Evolutionary conservation across 2,329 filamentous ascomycete species (phyloP), one percentile per base, ranked within the genome.

Genomic region (Neospermospora avenae): DNA sequence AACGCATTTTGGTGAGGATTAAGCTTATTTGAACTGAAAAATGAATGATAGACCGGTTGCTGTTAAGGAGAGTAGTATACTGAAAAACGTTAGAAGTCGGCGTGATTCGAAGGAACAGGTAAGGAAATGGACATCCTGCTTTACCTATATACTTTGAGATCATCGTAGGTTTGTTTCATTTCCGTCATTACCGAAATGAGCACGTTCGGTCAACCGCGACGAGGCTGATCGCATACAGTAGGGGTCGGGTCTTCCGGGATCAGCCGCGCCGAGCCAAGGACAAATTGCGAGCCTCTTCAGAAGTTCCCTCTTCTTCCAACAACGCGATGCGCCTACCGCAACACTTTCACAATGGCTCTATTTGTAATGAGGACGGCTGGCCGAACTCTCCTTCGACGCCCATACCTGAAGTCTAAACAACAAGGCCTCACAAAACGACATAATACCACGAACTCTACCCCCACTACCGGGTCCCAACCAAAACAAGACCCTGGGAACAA

Each of bases 331-430:
- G 49, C 41, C 24, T 28, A 28, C 60, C 18, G 57, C 65, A 64
- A 61, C 28, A 53, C n/a, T 42, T 28, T 49, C 37, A 62, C 52
- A 6, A 70, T 70, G 69, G 53, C 62, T 49, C 54, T 68, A 20
- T 64, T 68, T 37, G 20, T 56, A 55, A 59, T 66, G 34, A 68
- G 66, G 61, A 53, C 65, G 22, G 65, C 59, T 16, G 54, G 63
- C 34, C 68, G 68, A 44, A 44, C 57, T 39, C 34, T 64, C 34
- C 58, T 70, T 2, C 66, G 68, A 39, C 61, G 68, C 37, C 51
- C 67, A 6, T 63, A 65, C 35, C 52, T 68, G 18, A 62, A 59
- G 39, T 56, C 28, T n/a, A 61, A 59, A 46, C 63, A 63, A 44
- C 55, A 60, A 35, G 60, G 59, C 45, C 25, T 67, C 42, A 56